phyloP scores from a whole-genome alignment of 192 early-diverging fungal species.

The Umbelopsis ramanniana region DNA sequence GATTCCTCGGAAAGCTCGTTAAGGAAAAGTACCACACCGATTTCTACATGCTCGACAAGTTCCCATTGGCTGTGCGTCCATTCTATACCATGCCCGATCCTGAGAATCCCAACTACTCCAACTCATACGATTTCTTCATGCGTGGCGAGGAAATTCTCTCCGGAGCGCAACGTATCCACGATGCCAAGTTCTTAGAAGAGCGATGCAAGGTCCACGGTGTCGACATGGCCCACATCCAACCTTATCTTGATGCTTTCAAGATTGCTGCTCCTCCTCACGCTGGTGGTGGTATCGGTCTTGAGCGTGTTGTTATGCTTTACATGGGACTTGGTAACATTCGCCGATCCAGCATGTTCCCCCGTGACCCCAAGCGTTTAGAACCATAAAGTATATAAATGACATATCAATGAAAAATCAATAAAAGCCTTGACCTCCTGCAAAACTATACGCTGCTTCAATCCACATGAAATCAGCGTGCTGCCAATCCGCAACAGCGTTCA shows the following conservation, averaged over 20 bases:
- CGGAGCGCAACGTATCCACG: slow-evolving; percentile 98
- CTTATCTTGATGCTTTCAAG: slow-evolving; percentile 95
- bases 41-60: slow-evolving; percentile 99
- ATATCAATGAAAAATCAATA: slow-evolving; percentile 1
- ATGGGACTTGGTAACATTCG: slow-evolving; percentile 95
- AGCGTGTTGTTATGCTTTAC: slow-evolving; percentile 98
- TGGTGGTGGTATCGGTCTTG: slow-evolving; percentile 95
- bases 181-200: slow-evolving; percentile 78
- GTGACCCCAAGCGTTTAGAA: slow-evolving; percentile 91
- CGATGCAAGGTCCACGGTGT: slow-evolving; percentile 78
- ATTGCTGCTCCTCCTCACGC: slow-evolving; percentile 97
- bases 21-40: slow-evolving; percentile 95
- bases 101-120: slow-evolving; percentile 83
- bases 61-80: slow-evolving; percentile 93
- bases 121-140: slow-evolving; percentile 99
- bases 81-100: slow-evolving; percentile 99
- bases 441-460: no score
- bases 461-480: no score
- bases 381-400: slow-evolving; percentile 59
- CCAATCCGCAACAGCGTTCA: no score
- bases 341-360: slow-evolving; percentile 90
- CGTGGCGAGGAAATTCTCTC: slow-evolving; percentile 98
- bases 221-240: slow-evolving; percentile 81
- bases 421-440: neutral
- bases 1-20: slow-evolving; percentile 84